phyloP scores from a whole-genome alignment of 2,329 filamentous ascomycete species.

The Reticulascus tulasneorum region DNA sequence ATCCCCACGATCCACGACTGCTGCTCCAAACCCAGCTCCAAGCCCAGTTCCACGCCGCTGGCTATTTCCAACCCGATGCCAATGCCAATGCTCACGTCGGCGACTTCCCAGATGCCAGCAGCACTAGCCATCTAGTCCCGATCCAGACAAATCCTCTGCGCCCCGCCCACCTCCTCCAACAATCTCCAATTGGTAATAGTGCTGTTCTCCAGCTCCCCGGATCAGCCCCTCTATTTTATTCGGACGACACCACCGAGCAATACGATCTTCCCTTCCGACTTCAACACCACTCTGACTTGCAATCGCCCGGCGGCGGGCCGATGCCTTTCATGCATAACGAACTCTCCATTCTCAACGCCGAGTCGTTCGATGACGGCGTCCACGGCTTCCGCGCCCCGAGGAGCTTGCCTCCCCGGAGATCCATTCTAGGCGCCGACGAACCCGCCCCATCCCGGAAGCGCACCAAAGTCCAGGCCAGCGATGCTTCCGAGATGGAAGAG shows the following conservation, averaged over 20 bases:
- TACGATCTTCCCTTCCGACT: not conserved
- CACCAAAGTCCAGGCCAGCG: constrained; percentile 19
- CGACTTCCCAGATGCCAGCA: constrained; percentile 1
- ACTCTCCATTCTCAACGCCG: constrained; percentile 42
- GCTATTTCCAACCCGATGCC: not conserved
- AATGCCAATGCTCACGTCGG: too few relatives aligned
- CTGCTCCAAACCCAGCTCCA: constrained; percentile 12
- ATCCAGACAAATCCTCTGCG: constrained; percentile 2
- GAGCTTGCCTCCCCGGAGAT: constrained; percentile 14
- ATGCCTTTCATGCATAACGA: constrained; percentile 25
- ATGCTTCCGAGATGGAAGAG: constrained; percentile 32
- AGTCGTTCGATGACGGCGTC: constrained; percentile 37
- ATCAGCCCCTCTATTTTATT: constrained; percentile 1
- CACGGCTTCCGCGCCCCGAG: constrained; percentile 15
- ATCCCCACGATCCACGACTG: constrained; percentile 14
- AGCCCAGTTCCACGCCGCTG: constrained; percentile 1
- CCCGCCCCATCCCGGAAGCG: constrained; percentile 23
- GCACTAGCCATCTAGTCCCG: constrained; percentile 5
- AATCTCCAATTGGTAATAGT: constrained; percentile 2
- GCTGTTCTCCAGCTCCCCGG: constrained; percentile 1
- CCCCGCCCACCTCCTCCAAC: not conserved
- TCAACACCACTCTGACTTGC: constrained; percentile 4
- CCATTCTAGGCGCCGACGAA: constrained; percentile 4
- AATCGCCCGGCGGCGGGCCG: constrained; percentile 5
- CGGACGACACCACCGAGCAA: constrained; percentile 2